Evolutionary conservation across 1,284 basidiomycete species (phyloP), one percentile per base, ranked within the genome.

Genomic region (Limonomyces culmigenus): DNA sequence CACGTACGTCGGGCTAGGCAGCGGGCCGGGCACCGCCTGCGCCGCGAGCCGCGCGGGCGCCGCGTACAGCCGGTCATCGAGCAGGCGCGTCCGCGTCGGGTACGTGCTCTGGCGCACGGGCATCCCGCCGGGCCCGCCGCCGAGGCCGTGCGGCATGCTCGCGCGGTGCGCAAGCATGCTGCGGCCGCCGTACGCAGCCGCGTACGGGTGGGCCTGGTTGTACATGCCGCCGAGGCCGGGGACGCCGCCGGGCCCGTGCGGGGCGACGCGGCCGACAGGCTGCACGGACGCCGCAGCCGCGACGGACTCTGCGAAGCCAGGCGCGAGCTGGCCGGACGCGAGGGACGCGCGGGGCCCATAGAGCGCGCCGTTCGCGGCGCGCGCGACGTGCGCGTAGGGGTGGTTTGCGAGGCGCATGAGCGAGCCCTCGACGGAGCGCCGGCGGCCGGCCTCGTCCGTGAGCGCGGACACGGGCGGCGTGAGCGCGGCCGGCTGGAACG

Each of bases 1-100:
- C 30, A 71, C 71, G 57, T 70, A 81, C 45, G 64, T 65, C 19
- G 72, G 70, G 5, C 64, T 62, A 4, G 77, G 78, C n/a, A 80
- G 59, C 4, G 78, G 77, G 0, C 77, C 78, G 4, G 74, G 70
- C 33, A 74, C 64, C 8, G 71, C 70, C 2, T 15, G 27, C 19
- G 14, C 15, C 29, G 15, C 18, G 27, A 16, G 5, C 15, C 29
- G 15, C 33, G 33, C 12, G 38, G n/a, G 13, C 39, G 34, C 12
- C 35, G 27, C 17, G 33, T 23, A 39, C 29, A 35, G 35, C 19
- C 25, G 32, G 25, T 14, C 20, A 31, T 5, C 25, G 41, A 11
- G 32, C 30, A n/a, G 27, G 29, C 13, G 40, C 20, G 21, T 30
- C 25, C 27, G 18, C 14, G 14, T 11, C 20, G 23, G 6, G 36